Evolutionary conservation across 768 basidiomycete genomes (phyloP), one percentile per base, ranked within the genome.

Genomic region (Suillus plorans): DNA sequence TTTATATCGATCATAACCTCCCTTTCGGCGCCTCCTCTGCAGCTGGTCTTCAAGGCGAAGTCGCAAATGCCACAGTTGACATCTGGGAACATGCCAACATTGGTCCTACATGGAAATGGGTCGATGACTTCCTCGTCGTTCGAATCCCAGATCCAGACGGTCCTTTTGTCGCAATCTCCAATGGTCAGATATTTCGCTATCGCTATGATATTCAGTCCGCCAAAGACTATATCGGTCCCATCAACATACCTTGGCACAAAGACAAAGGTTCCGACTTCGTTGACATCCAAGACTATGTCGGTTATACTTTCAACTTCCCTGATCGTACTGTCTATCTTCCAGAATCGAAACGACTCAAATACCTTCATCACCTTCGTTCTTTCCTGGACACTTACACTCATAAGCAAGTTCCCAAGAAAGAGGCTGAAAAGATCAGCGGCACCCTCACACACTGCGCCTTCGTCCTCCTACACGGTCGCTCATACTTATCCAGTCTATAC

Each of bases 361-460:
- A 60, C 6, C 3, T 18, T 5, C 14, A 8, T 2, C 16, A 3
- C 3, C 31, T 60, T 7, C 41, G 2, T 0, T 20, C 41, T 7
- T 60, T 60, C 22, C 25, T 60, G 2, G 37, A 16, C 5, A 8
- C 6, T 1, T 44, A 25, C 25, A 25, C 25, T 13, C 14, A 18
- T 9, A 37, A 16, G 5, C 20, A 44, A 1, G 41, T 49, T 13
- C 16, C 3, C n/a, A 49, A 60, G 8, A 7, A 10, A 1, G 20
- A 68, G 0, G 45, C 69, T 0, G 55, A 72, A 61, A 71, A 63
- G 7, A 61, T 81, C 10, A 66, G 71, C 53, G 75, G 79, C 0
- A 73, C 76, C 1, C 69, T 81, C 0, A 74, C 70, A 6, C 79
- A 80, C 59, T 69, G 75, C 34, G 60, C 75, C 2, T 79, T 78